Base-by-base conservation (phyloP, 1,284 basidiomycete genomes). In the Marasmius tenuissimus region DNA sequence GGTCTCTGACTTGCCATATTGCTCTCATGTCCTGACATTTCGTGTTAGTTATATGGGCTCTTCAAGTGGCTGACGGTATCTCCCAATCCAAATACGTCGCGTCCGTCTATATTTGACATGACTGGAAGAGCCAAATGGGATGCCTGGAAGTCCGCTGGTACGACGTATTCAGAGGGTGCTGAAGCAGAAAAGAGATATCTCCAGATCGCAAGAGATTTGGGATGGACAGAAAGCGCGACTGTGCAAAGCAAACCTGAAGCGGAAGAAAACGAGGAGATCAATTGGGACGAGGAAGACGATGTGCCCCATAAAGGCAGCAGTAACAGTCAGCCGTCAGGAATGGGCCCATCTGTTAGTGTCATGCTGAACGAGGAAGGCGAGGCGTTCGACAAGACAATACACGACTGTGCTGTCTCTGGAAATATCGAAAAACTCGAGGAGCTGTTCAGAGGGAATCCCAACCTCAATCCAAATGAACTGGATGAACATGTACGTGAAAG, bases 111-210 rank as follows among this genome's bases (percentile, higher is more conserved):
- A 35, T 93, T 96, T 69, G 92, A 93, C 65, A 83, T 91, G 70
- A 82, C 89, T 2, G 89, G 87, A 2, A 80, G 92, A 37, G 93
- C 93, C 1, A 96, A 96, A 73, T 93, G 92, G 89, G 93, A 96
- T 70, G 91, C 93, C 1, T 96, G 94, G 93, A 79, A 72, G 37
- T 70, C 76, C 6, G 73, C 80, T n/a, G 83, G 81, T 4, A 79
- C 79, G 64, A 78, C 74, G 20, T 91, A 87, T 65, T 71, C 72
- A n/a, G 70, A 70, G 8, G 70, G 72, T 3, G 67, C 67, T 18
- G 82, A 83, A 40, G 86, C 81, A 42, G 85, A 87, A 71, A 72
- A 66, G 48, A 79, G 87, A 66, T 96, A 96, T 72, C 74, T 93
- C 61, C 84, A 84, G 35, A 82, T 94, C 54, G 94, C 93, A 5